Conservation (phyloP, 768 basidiomycete genomes). For the Russula abietina region DNA sequence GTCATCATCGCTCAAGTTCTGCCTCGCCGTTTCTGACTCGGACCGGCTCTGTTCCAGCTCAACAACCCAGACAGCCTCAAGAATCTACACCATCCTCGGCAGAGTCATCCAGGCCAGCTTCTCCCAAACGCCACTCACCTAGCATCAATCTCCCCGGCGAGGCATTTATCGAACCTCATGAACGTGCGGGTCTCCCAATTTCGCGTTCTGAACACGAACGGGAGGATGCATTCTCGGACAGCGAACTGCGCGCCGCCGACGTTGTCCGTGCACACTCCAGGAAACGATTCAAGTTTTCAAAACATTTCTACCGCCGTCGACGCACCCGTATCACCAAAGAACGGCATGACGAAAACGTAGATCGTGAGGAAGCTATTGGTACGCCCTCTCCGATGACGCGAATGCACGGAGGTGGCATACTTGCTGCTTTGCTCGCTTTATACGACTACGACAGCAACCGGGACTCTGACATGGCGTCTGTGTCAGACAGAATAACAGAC, state of each 20-base stretch:
- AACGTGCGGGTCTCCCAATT: conserved; percentile 58
- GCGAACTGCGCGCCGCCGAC: conserved; percentile 35
- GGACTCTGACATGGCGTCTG: conserved; percentile 25
- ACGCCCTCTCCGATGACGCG: conserved; percentile 24
- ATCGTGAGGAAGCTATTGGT: conserved; percentile 15
- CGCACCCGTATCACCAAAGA: background rate
- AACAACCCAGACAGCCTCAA: background rate
- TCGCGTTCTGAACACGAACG: conserved; percentile 30
- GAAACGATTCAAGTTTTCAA: conserved; percentile 17
- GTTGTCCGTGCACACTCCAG: conserved; percentile 41
- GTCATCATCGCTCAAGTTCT: conserved; percentile 40
- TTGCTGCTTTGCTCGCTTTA: conserved; percentile 59
- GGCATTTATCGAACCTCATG: conserved; percentile 54
- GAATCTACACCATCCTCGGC: conserved; percentile 14
- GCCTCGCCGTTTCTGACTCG: conserved; percentile 19
- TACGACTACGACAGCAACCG: conserved; percentile 56
- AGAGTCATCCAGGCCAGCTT: conserved; percentile 18
- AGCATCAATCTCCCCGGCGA: conserved; percentile 41
- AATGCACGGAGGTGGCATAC: conserved; percentile 49
- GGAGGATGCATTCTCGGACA: conserved; percentile 1
- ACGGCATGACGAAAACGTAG: background rate
- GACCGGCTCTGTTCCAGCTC: conserved; percentile 11
- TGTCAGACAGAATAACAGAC: conserved; percentile 15
- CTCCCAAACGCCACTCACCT: background rate
- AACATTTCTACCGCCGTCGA: conserved; percentile 7